phyloP scores from a whole-genome alignment of 805 yeast genomes.

The Candida nonsorbophila region DNA sequence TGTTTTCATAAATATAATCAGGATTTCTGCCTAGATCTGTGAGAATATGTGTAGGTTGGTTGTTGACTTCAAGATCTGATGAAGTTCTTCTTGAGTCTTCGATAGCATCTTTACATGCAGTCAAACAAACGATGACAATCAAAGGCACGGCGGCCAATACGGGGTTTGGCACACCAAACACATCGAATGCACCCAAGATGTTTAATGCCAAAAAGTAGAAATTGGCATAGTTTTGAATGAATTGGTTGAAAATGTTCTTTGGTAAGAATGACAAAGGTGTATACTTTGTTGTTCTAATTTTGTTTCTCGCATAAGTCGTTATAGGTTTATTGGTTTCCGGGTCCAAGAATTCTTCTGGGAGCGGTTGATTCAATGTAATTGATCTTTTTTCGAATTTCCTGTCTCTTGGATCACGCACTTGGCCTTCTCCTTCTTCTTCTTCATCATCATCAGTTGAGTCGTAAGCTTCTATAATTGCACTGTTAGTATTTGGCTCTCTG shows the following conservation, averaged over 20 bases:
- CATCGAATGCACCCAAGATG: conserved; percentile 71
- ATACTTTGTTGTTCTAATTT: conserved; percentile 92
- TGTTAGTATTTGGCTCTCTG: conserved; percentile 14
- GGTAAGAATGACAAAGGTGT: conserved; percentile 89
- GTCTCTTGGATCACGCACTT: conserved; percentile 27
- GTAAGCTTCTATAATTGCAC: conserved; percentile 19
- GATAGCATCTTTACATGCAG: conserved; percentile 75
- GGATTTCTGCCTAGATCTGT: conserved; percentile 18
- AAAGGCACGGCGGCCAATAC: conserved; percentile 72
- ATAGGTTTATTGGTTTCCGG: conserved; percentile 55
- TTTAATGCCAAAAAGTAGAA: conserved; percentile 76
- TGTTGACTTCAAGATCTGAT: conserved; percentile 70
- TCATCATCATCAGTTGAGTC: conserved; percentile 15
- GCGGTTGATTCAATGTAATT: conserved; percentile 52
- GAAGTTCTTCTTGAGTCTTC: conserved; percentile 76
- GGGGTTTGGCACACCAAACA: conserved; percentile 80
- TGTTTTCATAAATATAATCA: conserved; percentile 36
- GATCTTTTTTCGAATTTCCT: conserved; percentile 33
- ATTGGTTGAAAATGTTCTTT: conserved; percentile 74
- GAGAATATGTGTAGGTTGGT: conserved; percentile 64
- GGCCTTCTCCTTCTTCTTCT: conserved; percentile 25
- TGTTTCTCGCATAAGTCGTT: conserved; percentile 73
- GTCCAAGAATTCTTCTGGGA: conserved; percentile 56
- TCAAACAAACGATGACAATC: conserved; percentile 68
- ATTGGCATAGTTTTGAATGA: conserved; percentile 78